Base-by-base conservation (phyloP, 371 early-diverging fungal species). In the Phascolomyces articulosus region DNA sequence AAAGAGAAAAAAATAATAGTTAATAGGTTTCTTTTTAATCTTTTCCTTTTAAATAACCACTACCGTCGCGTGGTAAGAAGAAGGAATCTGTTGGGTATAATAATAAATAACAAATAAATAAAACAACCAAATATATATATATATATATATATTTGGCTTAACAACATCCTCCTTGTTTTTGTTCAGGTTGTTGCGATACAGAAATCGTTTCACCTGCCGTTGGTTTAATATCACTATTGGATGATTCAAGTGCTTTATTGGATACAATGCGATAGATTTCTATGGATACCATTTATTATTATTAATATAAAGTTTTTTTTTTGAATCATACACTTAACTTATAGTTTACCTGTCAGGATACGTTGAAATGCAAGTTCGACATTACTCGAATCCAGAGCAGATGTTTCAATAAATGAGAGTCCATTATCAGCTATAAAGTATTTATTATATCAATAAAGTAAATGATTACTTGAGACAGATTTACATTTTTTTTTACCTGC, bases 371-470 rank as follows among this genome's bases (percentile, higher is more conserved):
- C 90, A 58, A 90, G 81, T 69, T 97, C 97, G 58, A 97, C 97
- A 77, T 97, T 97, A 83, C 88, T 93, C 24, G 93, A 81, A 71
- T 97, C 96, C 75, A 96, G 76, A 20, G 97, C 97, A 15, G 97
- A 97, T 1, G 97, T 96, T 75, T 97, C 97, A 64, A 96, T 96
- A 71, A 97, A 97, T n/a, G 91, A 93, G 55, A 97, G 81, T 2
- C 88, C 90, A 71, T 96, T 95, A 64, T 95, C 94, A 56, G 91
- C 93, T 93, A 80, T 2, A 31, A 27, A n/a, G 23, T n/a, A 26
- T 13, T 1, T 23, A 27, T 13, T 0, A 21, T n/a, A n/a, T n/a
- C n/a, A n/a, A n/a, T n/a, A n/a, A n/a, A n/a, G n/a, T n/a, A n/a
- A n/a, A n/a, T n/a, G n/a, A n/a, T n/a, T n/a, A n/a, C n/a, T n/a